Evolutionary conservation across 2,329 filamentous ascomycete genomes (phyloP).

Genomic region (Xylaria sp.): DNA sequence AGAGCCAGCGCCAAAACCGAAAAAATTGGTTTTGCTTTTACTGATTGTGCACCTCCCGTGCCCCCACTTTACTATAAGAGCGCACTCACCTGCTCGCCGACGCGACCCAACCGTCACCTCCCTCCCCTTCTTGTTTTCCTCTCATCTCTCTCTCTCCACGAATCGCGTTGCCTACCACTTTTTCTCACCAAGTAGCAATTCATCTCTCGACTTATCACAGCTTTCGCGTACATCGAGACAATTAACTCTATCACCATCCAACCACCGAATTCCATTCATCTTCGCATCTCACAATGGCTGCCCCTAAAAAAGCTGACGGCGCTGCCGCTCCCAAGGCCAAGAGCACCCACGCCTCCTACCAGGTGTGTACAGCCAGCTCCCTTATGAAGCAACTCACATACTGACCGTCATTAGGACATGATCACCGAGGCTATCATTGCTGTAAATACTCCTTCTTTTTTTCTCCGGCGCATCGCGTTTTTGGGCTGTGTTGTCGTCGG

Average conservation of each 20-base stretch:
- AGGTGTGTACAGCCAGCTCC: conserved; percentile 41
- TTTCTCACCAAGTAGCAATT: background rate
- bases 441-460: conserved; percentile 43
- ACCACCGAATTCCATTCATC: conserved; percentile 18
- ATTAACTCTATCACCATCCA: conserved; percentile 15
- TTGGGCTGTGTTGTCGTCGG: conserved; percentile 19
- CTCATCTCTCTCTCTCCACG: conserved; percentile 26
- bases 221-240: conserved; percentile 25
- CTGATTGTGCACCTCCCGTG: conserved; percentile 53
- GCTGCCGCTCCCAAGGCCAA: conserved; percentile 43
- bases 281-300: conserved; percentile 46
- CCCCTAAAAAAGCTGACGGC: conserved; percentile 53
- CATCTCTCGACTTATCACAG: background rate
- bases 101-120: conserved; percentile 38
- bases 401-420: conserved; percentile 51
- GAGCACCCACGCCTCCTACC: conserved; percentile 51
- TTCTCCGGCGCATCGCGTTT: conserved; percentile 35
- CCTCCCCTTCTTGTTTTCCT: conserved; percentile 36
- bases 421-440: conserved; percentile 57
- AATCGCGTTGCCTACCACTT: conserved; percentile 7
- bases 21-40: conserved; percentile 28
- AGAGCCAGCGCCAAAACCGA: no score
- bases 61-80: conserved; percentile 51
- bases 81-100: conserved; percentile 51
- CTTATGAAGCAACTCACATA: conserved; percentile 11